These are phyloP conservation scores for Colletotrichum sublineola DNA, from an alignment of 2,329 filamentous ascomycete genomes.

Conservation along the genomic window DNA sequence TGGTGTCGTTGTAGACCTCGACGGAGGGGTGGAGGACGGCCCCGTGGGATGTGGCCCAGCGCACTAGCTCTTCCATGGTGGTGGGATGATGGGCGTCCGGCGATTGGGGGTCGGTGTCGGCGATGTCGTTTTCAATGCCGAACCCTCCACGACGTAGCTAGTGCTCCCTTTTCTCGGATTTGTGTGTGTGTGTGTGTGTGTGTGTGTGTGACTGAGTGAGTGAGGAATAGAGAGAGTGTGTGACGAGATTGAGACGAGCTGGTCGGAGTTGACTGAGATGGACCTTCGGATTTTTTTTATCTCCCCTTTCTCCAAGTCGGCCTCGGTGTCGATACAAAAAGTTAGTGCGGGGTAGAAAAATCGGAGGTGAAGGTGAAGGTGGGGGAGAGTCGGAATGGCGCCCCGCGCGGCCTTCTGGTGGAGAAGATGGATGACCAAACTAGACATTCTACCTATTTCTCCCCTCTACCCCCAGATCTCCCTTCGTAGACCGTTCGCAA, in stretches of 20 bases:
- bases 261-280: not conserved
- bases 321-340: slow-evolving; percentile 1
- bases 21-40: slow-evolving; percentile 64
- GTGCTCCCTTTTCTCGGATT: not conserved
- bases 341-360: slow-evolving; percentile 31
- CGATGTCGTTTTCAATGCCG: not conserved
- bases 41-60: slow-evolving; percentile 63
- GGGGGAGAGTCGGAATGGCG: slow-evolving; percentile 5
- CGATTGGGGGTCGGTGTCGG: no score
- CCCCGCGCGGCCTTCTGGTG: not conserved
- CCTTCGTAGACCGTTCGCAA: no score
- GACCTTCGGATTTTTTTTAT: slow-evolving; percentile 15
- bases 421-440: not conserved
- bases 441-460: no score
- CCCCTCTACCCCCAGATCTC: no score
- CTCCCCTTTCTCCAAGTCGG: no score
- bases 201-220: not conserved
- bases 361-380: slow-evolving; percentile 30
- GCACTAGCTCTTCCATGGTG: slow-evolving; percentile 52
- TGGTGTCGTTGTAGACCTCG: slow-evolving; percentile 64
- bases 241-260: not conserved
- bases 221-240: not conserved
- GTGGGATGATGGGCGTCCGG: not conserved
- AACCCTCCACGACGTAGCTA: slow-evolving; percentile 5
- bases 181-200: not conserved